Evolutionary conservation across 164 flowering plant genomes (phyloP), one percentile per base, ranked within the genome.

Genomic region (Chimonanthus praecox): DNA sequence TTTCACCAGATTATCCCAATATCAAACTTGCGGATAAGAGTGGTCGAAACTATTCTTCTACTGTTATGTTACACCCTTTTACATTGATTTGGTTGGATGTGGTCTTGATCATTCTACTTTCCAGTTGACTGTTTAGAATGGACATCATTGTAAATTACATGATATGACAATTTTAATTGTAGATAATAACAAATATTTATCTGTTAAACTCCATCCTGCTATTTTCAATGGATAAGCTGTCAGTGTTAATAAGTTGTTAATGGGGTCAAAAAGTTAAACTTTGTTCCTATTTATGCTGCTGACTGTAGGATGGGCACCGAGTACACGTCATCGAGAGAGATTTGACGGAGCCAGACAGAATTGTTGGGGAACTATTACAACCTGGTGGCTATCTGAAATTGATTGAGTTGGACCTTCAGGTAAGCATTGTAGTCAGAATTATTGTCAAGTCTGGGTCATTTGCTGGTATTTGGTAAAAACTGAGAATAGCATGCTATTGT

Each of bases 331-430:
- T 94, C 73, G 97, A 94, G 82, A 86, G 98, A 82, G 98, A 92
- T 78, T 79, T 94, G 83, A 79, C 87, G 4, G 98, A 92, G 84
- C 98, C 97, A 67, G 95, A 91, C 72, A 76, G 99, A 71, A 94
- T 94, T 78, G 99, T 92, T 77, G 99, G 99, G 54, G 99, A 94
- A 76, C 82, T 94, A 64, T 83, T 94, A 71, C 99, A 94, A 73
- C 97, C 99, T 4, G 99, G 99, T 43, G 99, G 99, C 70, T 94
- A 92, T 80, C 89, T 94, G 71, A 94, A 94, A 78, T 78, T 94
- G 77, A 75, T 89, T 68, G 99, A 94, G 76, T 77, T 94, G 76
- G 97, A 97, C 71, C 86, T 94, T 78, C 83, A 86, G 80, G 99
- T 94, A 78, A 49, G 80, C 66, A 66, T 21, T 9, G 7, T 4